Conservation (phyloP, 192 early-diverging fungal genomes). For the Linnemannia exigua region DNA sequence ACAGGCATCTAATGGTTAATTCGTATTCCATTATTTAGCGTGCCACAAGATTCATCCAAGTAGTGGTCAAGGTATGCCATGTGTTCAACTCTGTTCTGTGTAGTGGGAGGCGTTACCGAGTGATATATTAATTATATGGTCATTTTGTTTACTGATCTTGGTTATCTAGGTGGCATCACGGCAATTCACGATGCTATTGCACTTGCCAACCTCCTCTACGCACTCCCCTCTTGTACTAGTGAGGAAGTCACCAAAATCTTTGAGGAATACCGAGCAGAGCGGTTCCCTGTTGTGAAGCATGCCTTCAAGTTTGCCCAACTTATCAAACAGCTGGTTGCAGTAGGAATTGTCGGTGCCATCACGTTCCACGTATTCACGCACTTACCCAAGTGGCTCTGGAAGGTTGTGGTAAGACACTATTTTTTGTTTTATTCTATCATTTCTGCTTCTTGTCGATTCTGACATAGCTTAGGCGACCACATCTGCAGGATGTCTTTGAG, state of each 20-base stretch:
- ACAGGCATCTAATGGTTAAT: too few species aligned
- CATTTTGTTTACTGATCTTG: background rate
- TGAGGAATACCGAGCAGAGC: background rate
- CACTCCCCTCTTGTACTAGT: background rate
- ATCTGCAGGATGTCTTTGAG: too few species aligned
- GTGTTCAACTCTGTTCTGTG: too few species aligned
- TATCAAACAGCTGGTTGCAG: background rate
- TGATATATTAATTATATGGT: background rate
- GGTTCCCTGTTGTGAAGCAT: constrained; percentile 8
- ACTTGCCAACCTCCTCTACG: constrained; percentile 11
- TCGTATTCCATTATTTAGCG: too few species aligned
- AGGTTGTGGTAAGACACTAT: background rate
- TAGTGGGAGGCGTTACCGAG: too few species aligned
- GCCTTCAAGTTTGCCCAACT: background rate
- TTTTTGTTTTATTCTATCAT: too few species aligned
- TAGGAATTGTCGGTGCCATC: background rate
- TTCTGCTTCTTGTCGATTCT: too few species aligned
- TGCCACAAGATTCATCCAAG: too few species aligned
- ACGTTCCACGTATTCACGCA: background rate
- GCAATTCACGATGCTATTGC: constrained; percentile 15
- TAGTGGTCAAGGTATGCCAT: too few species aligned
- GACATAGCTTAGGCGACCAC: too few species aligned
- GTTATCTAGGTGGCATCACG: background rate
- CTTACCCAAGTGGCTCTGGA: background rate
- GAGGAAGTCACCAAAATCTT: background rate